These are phyloP conservation scores for Fusarium brevicatenulatum DNA, from an alignment of 2,329 filamentous ascomycete genomes.

Conservation along the genomic window DNA sequence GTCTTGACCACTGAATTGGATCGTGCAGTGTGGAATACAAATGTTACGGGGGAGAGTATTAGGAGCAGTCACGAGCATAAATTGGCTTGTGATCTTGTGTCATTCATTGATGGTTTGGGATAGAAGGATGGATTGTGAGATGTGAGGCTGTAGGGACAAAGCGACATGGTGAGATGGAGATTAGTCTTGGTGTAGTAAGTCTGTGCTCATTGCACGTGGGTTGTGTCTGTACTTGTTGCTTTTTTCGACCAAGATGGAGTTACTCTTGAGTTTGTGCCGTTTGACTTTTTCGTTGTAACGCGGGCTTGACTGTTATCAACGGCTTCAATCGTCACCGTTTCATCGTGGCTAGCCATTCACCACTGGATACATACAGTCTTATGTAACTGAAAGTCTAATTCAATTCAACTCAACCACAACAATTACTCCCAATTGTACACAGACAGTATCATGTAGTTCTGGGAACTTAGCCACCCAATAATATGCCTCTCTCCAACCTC, in stretches of 20 bases:
- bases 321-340: neutral
- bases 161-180: neutral
- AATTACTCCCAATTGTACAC: neutral
- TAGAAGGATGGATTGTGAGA: constrained; percentile 8
- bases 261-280: constrained; percentile 3
- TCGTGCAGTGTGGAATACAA: neutral
- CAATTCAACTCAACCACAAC: neutral
- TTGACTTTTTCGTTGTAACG: neutral
- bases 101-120: constrained; percentile 1
- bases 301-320: neutral
- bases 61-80: constrained; percentile 1
- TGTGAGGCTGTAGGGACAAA: constrained; percentile 18
- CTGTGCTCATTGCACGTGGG: constrained; percentile 20
- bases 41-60: neutral
- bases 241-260: neutral
- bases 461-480: neutral
- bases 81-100: neutral
- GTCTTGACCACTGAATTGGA: neutral
- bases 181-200: constrained; percentile 16
- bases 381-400: neutral
- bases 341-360: neutral
- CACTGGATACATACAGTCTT: too few species aligned
- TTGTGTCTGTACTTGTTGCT: constrained; percentile 19
- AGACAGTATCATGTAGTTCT: neutral
- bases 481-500: neutral